These are phyloP conservation scores for Aegilops longissima DNA, from an alignment of 176 grass and related monocot genomes.

Conservation along the genomic window DNA sequence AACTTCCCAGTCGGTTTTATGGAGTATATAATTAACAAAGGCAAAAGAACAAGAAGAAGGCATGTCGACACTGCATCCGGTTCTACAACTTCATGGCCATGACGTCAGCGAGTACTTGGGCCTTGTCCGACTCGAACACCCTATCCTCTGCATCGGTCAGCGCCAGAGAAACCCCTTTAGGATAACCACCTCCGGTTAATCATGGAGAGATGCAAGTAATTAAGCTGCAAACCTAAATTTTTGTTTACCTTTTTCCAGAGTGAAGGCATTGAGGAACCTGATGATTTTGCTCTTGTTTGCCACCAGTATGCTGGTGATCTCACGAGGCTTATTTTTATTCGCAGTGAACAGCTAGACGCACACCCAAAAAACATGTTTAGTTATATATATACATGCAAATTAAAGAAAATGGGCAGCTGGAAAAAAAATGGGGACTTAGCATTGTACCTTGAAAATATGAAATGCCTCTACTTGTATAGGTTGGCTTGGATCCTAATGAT, in stretches of 20 bases:
- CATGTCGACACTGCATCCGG: neutral
- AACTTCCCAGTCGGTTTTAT: neutral
- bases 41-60: neutral
- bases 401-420: neutral
- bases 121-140: slow-evolving; percentile 53
- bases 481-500: slow-evolving; percentile 54
- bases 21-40: neutral
- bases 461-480: slow-evolving; percentile 63
- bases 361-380: neutral
- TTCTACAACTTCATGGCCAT: slow-evolving; percentile 11
- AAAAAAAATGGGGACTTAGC: neutral
- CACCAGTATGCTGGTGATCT: slow-evolving; percentile 45
- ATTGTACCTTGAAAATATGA: slow-evolving; percentile 62
- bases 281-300: slow-evolving; percentile 64
- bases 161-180: neutral
- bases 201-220: neutral
- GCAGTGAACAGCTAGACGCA: slow-evolving; percentile 46
- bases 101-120: slow-evolving; percentile 34
- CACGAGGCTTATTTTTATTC: slow-evolving; percentile 57
- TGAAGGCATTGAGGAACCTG: slow-evolving; percentile 52
- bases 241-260: slow-evolving; percentile 45
- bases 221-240: neutral
- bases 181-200: neutral
- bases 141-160: slow-evolving; percentile 34
- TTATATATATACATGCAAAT: neutral